phyloP scores from a whole-genome alignment of 2,329 filamentous ascomycete species.

The Pyricularia grisea region DNA sequence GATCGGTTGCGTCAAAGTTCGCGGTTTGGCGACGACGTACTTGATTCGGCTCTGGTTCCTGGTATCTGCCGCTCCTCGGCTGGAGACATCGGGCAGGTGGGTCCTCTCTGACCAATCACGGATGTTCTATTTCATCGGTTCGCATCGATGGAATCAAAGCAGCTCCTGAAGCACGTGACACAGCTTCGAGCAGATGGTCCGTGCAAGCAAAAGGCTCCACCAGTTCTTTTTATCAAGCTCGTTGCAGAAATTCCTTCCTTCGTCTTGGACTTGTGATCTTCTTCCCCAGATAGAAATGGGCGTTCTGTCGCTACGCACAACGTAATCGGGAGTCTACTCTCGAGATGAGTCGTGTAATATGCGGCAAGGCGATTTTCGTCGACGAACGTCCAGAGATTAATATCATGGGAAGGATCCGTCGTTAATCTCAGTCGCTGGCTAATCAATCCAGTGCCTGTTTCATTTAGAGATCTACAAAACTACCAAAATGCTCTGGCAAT shows the following conservation, averaged over 20 bases:
- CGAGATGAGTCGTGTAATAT: conserved; percentile 18
- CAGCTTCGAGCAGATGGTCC: conserved; percentile 2
- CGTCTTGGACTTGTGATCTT: conserved; percentile 18
- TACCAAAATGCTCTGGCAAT: not conserved
- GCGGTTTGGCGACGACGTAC: not conserved
- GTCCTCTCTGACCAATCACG: conserved; percentile 27
- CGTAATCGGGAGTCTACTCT: conserved; percentile 2
- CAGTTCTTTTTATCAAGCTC: conserved; percentile 5
- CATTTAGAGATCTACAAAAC: conserved; percentile 47
- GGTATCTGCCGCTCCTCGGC: conserved; percentile 25
- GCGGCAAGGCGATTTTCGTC: conserved; percentile 20
- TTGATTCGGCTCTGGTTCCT: conserved; percentile 19
- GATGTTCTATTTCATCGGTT: conserved; percentile 5
- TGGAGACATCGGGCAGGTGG: conserved; percentile 5
- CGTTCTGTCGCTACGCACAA: conserved; percentile 21
- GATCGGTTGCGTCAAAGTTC: not conserved
- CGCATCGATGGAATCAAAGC: conserved; percentile 1
- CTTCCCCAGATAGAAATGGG: conserved; percentile 42
- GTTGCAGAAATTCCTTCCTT: not conserved
- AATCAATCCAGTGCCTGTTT: conserved; percentile 43
- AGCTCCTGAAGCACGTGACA: conserved; percentile 15
- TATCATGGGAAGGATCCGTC: conserved; percentile 35
- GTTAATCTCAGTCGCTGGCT: conserved; percentile 46
- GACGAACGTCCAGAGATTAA: conserved; percentile 34
- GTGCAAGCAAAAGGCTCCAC: not conserved